Evolutionary conservation across 2,329 filamentous ascomycete species (phyloP).

Genomic region (Fusarium subtropicale): DNA sequence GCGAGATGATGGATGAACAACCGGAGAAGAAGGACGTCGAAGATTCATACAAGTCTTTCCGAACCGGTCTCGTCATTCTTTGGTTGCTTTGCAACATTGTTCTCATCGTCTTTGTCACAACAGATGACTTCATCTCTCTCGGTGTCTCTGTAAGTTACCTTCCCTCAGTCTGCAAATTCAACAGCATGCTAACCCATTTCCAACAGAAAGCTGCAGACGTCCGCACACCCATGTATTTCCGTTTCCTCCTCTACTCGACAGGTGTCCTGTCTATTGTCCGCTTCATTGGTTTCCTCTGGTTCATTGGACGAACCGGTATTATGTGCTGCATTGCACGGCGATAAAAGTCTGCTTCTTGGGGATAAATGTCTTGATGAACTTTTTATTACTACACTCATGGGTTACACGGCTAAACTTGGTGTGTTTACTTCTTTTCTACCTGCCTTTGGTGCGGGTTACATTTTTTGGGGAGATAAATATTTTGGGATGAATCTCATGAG

Average conservation of each 20-base stretch:
- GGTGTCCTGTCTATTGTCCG: conserved; percentile 42
- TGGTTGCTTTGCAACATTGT: conserved; percentile 45
- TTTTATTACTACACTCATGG: conserved; percentile 12
- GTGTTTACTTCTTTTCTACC: neutral
- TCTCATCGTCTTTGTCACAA: conserved; percentile 42
- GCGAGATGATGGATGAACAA: conserved; percentile 34
- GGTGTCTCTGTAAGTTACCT: conserved; percentile 36
- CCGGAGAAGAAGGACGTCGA: conserved; percentile 42
- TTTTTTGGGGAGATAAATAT: neutral
- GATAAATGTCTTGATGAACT: conserved; percentile 22
- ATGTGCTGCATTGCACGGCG: conserved; percentile 44
- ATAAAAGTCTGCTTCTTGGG: conserved; percentile 12
- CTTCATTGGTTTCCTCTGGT: conserved; percentile 45
- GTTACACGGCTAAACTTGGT: neutral
- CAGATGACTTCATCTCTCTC: conserved; percentile 40
- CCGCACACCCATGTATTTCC: conserved; percentile 42
- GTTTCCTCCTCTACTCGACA: conserved; percentile 41
- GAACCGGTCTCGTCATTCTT: conserved; percentile 43
- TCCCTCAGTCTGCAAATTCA: accelerated
- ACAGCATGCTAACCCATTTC: conserved; percentile 13
- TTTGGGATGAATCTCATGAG: neutral
- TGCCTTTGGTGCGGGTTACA: neutral
- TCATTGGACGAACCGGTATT: conserved; percentile 42
- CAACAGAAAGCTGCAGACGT: conserved; percentile 32
- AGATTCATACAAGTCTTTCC: conserved; percentile 44